A percentile compares a stretch with the other conserved stretches of the same genome.
phyloP scores from a whole-genome alignment of 345 rosid species.

The Sapria himalayana region DNA sequence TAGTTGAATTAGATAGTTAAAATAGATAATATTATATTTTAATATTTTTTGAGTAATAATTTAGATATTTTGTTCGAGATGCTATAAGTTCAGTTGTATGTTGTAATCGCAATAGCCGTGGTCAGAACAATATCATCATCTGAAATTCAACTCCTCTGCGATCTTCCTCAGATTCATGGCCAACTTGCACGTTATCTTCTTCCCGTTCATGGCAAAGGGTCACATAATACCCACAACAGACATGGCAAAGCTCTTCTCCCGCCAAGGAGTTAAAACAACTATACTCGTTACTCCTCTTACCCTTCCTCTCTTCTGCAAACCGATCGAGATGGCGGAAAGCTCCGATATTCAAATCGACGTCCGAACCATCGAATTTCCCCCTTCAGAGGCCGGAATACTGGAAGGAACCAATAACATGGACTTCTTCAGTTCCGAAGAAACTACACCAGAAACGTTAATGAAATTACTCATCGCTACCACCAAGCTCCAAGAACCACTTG shows the following conservation, averaged over 20 bases:
- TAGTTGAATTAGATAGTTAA: no score
- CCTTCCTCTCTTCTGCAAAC: conserved; percentile 13
- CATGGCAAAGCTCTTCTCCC: conserved; percentile 34
- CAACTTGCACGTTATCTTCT: conserved; percentile 11
- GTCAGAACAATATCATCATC: no score
- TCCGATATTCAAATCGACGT: conserved; percentile 1
- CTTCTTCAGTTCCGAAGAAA: no score
- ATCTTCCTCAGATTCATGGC: no score
- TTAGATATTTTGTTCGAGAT: no score
- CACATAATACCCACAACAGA: conserved; percentile 31
- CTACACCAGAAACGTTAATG: no score
- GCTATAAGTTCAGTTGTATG: no score
- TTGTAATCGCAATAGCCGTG: no score
- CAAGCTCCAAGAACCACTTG: conserved; percentile 13
- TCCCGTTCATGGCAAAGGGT: conserved; percentile 18
- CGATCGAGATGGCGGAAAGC: conserved; percentile 7
- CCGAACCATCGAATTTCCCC: conserved; percentile 4
- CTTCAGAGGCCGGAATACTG: no score
- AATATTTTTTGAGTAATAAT: no score
- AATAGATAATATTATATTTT: no score
- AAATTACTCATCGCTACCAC: conserved; percentile 5
- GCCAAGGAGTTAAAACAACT: conserved; percentile 21
- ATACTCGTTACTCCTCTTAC: conserved; percentile 32
- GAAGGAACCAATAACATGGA: conserved; percentile 5
- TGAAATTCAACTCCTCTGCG: no score